Conservation (phyloP, 768 basidiomycete species). For the Rhizopogon salebrosus region DNA sequence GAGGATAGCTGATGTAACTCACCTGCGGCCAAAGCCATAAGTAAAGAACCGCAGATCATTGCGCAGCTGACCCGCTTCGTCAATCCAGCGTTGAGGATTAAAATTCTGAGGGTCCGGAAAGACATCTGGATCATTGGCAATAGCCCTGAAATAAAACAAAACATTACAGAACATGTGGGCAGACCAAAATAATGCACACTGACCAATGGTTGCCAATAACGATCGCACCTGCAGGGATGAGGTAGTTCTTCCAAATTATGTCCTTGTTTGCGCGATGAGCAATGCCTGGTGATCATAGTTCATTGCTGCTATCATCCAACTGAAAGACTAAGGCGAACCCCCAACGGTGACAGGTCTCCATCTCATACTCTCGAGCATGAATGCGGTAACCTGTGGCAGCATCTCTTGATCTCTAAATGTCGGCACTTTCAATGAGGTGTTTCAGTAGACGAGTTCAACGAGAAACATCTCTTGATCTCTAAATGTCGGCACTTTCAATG, state of each 20-base stretch:
- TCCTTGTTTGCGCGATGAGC: conserved; percentile 59
- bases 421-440: conserved; percentile 22
- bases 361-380: conserved; percentile 30
- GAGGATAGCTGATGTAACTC: neutral
- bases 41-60: conserved; percentile 25
- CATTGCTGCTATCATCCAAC: neutral
- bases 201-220: conserved; percentile 36
- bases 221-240: conserved; percentile 35
- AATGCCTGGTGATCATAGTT: conserved; percentile 37
- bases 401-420: conserved; percentile 28
- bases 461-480: conserved; percentile 20
- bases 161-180: neutral
- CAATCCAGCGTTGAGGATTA: conserved; percentile 49
- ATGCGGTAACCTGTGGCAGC: conserved; percentile 32
- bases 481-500: conserved; percentile 30
- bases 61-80: conserved; percentile 15
- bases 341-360: conserved; percentile 33
- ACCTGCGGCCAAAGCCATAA: conserved; percentile 34
- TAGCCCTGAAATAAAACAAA: conserved; percentile 23
- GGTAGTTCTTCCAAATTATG: conserved; percentile 33
- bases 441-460: neutral
- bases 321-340: conserved; percentile 15
- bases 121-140: conserved; percentile 46
- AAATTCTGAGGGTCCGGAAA: conserved; percentile 54
- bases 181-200: neutral